phyloP scores from a whole-genome alignment of 805 yeast species.

The Kluyveromyces aestuarii region DNA sequence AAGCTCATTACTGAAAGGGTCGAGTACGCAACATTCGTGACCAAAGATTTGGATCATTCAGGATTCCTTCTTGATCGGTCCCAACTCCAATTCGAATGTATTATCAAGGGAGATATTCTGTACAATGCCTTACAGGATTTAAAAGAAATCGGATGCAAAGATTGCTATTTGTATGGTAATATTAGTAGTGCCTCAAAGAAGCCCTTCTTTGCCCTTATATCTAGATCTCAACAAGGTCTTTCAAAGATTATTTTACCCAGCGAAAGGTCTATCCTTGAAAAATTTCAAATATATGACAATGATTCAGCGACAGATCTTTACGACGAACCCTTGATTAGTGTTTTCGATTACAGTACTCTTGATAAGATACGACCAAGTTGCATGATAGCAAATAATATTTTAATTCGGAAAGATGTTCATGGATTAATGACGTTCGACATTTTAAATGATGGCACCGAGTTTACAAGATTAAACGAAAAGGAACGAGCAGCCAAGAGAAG shows the following conservation, averaged over 20 bases:
- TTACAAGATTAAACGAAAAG: constrained; percentile 17
- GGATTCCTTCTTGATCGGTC: constrained; percentile 37
- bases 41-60: constrained; percentile 27
- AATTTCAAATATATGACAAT: constrained; percentile 34
- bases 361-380: constrained; percentile 41
- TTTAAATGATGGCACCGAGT: constrained; percentile 30
- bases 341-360: constrained; percentile 42
- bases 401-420: constrained; percentile 44
- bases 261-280: constrained; percentile 53
- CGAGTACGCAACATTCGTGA: constrained; percentile 41
- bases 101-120: constrained; percentile 44
- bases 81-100: constrained; percentile 39
- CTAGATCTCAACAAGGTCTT: constrained; percentile 65
- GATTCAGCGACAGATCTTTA: constrained; percentile 15
- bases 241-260: constrained; percentile 60
- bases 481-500: constrained; percentile 8
- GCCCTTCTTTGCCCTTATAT: constrained; percentile 38
- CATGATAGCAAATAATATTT: constrained; percentile 41
- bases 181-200: constrained; percentile 22
- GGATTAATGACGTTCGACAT: constrained; percentile 42
- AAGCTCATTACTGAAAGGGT: constrained; percentile 45
- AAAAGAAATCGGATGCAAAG: constrained; percentile 44
- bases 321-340: constrained; percentile 32
- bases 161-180: constrained; percentile 39
- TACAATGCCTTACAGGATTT: constrained; percentile 47